phyloP scores from a whole-genome alignment of 2,329 filamentous ascomycete species.

The Monosporascus sp. region DNA sequence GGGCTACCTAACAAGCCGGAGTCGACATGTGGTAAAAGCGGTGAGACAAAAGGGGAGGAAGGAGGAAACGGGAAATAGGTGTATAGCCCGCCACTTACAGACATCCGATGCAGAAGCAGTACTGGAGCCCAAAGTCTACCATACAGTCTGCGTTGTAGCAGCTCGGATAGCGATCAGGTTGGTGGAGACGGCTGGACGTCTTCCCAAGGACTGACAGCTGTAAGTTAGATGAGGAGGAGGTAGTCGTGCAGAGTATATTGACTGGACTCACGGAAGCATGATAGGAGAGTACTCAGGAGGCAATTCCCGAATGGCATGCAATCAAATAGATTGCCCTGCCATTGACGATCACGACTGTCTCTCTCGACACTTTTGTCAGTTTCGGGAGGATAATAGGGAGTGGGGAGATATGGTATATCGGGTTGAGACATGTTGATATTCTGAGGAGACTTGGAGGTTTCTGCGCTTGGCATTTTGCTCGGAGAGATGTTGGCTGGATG shows the following conservation, averaged over 20 bases:
- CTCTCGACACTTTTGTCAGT: constrained; percentile 1
- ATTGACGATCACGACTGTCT: constrained; percentile 5
- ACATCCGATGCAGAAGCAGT: constrained; percentile 35
- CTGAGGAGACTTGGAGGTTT: too few relatives aligned
- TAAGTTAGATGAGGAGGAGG: not conserved
- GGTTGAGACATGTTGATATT: too few relatives aligned
- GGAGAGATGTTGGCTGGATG: too few relatives aligned
- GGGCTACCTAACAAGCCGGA: not conserved
- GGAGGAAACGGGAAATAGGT: not conserved
- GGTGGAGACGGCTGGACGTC: constrained; percentile 38
- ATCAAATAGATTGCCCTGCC: constrained; percentile 30
- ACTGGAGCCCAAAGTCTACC: constrained; percentile 33
- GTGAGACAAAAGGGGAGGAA: not conserved
- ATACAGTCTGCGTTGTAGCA: constrained; percentile 38
- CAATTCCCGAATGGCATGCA: constrained; percentile 37
- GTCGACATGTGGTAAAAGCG: not conserved
- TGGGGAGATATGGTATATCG: too few relatives aligned
- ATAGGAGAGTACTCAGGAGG: constrained; percentile 33
- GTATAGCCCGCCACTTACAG: constrained; percentile 25
- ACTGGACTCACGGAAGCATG: constrained; percentile 37
- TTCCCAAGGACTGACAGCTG: constrained; percentile 34
- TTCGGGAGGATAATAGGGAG: too few relatives aligned
- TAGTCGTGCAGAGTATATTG: not conserved
- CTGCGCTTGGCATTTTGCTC: too few relatives aligned
- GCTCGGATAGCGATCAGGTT: constrained; percentile 36